Percentiles rank a stretch among this genome's conserved stretches.
Conservation (phyloP, 1,284 basidiomycete genomes). For the Baeospora myosura region DNA sequence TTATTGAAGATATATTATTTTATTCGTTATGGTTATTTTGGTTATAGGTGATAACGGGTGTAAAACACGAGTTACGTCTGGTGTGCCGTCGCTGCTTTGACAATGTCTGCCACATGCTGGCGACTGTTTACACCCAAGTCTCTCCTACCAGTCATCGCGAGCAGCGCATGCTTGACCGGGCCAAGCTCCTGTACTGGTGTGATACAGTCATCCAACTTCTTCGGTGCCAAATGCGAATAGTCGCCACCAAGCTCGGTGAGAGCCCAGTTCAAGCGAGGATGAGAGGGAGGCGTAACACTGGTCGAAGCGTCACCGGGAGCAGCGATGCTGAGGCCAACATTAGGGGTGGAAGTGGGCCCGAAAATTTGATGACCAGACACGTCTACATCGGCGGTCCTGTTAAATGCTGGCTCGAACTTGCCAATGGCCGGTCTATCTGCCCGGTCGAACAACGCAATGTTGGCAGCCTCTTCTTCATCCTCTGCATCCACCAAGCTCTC, state of each 20-base stretch:
- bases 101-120: conserved; percentile 22
- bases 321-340: no score
- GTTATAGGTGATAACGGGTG: background rate
- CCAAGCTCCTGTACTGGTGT: conserved; percentile 24
- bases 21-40: conserved; percentile 1
- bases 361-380: no score
- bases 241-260: conserved; percentile 38
- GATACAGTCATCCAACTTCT: conserved; percentile 3
- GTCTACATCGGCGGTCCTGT: no score
- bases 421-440: no score
- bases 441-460: no score
- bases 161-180: conserved; percentile 33
- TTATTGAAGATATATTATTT: background rate
- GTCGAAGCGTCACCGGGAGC: no score
- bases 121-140: conserved; percentile 31
- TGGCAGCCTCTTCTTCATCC: background rate
- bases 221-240: conserved; percentile 36
- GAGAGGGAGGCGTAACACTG: no score
- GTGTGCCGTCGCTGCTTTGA: conserved; percentile 13
- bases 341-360: no score
- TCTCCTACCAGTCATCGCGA: conserved; percentile 35
- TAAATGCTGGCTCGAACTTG: no score
- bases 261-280: no score
- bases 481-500: background rate
- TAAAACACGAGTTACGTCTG: background rate